A percentile compares a stretch with the other conserved stretches of the same genome.
phyloP scores from a whole-genome alignment of 129 eudicot species.

The Flaveria trinervia region DNA sequence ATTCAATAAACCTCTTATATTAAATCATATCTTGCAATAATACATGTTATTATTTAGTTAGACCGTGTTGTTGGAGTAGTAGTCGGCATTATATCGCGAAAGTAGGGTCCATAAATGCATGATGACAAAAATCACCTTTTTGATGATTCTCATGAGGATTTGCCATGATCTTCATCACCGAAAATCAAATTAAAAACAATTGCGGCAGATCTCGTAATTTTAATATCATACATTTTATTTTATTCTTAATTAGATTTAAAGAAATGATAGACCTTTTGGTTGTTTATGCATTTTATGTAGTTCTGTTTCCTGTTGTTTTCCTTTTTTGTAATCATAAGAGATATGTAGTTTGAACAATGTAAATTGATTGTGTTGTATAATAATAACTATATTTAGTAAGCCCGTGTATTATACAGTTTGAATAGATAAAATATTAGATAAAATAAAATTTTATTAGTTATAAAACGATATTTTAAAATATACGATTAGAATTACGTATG shows the following conservation, averaged over 20 bases:
- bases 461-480: too few species aligned
- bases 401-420: too few species aligned
- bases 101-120: constrained; percentile 4
- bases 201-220: constrained; percentile 7
- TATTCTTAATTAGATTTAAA: not conserved
- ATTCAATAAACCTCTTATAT: too few species aligned
- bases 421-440: too few species aligned
- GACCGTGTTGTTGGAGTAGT: not conserved
- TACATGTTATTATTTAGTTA: not conserved
- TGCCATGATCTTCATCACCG: constrained; percentile 14
- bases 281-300: not conserved
- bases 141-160: constrained; percentile 24
- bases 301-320: not conserved
- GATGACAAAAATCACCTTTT: constrained; percentile 36
- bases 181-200: constrained; percentile 12
- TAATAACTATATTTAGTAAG: too few species aligned
- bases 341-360: too few species aligned
- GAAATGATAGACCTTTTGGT: not conserved
- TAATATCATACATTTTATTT: not conserved
- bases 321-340: not conserved
- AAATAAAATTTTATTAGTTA: too few species aligned
- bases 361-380: too few species aligned
- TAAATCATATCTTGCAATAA: too few species aligned
- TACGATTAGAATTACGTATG: too few species aligned
- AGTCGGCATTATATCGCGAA: not conserved